Evolutionary conservation across 192 early-diverging fungal genomes (phyloP), one percentile per base, ranked within the genome.

Genomic region (Umbelopsis vinacea): DNA sequence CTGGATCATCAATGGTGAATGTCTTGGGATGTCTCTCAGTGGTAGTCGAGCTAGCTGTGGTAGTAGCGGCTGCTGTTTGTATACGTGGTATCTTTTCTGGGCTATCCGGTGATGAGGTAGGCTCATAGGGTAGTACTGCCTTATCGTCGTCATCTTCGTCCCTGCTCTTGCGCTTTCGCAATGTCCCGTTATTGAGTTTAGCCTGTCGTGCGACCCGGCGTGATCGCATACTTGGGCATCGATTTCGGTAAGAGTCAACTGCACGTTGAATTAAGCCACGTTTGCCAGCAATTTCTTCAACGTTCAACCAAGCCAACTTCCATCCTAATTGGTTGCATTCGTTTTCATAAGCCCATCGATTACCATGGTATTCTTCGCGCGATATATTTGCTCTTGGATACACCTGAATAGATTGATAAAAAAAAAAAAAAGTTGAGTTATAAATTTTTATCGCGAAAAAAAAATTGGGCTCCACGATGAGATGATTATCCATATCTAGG

Each of bases 281-380:
- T 29, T 90, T 88, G 0, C 86, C 92, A 8, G 80, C 71, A 48
- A 95, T 82, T 53, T 86, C 73, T 45, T 82, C 78, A 24, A 81
- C 83, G 71, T 97, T 97, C 23, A 95, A 79, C 75, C 87, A 91
- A 3, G 90, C 89, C 63, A 97, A 83, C 66, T 89, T 88, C 95
- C 95, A 96, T 4, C 93, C 94, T 15, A 95, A 81, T n/a, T 70
- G 75, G 54, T 97, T 97, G 73, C 94, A 95, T 54, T 91, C 89
- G 2, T 87, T 93, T 75, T 97, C 95, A 75, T 95, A 97, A 12
- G 78, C 77, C 86, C 92, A 94, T 19, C 95, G 87, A 73, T 93
- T 91, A 17, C 95, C 95, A n/a, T 87, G 81, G 73, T 97, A 94
- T 11, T 79, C 57, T 1, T 83, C 63, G 19, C 84, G 72, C 4